phyloP scores from a whole-genome alignment of 2,329 filamentous ascomycete genomes.

The Neonectria ditissima region DNA sequence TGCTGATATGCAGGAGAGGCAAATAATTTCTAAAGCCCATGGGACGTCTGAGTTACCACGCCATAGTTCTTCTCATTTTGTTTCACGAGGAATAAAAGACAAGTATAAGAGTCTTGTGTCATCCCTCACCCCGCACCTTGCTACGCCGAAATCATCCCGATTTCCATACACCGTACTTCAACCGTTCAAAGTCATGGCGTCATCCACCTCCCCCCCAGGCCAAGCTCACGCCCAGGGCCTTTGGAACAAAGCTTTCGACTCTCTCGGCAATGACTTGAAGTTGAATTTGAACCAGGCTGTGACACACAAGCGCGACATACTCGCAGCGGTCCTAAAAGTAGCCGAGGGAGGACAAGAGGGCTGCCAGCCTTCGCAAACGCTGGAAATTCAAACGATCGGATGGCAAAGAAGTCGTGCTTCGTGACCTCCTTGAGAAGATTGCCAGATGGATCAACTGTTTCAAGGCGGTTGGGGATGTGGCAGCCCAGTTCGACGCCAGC shows the following conservation, averaged over 20 bases:
- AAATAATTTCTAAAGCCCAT: too few relatives aligned
- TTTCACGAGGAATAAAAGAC: too few relatives aligned
- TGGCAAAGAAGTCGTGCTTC: neutral
- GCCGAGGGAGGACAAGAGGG: neutral
- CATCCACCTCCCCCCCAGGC: too few relatives aligned
- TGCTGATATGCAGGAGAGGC: too few relatives aligned
- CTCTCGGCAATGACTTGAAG: neutral
- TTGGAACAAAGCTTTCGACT: neutral
- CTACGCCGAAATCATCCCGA: too few relatives aligned
- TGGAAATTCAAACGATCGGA: neutral
- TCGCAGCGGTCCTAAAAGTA: neutral
- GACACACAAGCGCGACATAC: neutral
- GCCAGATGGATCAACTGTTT: neutral
- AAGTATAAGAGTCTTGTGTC: too few relatives aligned
- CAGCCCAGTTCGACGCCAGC: neutral
- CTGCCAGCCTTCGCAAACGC: neutral
- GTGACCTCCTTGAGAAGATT: neutral
- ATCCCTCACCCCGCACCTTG: too few relatives aligned
- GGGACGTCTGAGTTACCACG: too few relatives aligned
- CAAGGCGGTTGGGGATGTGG: neutral
- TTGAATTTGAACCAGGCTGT: neutral
- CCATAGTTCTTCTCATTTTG: too few relatives aligned
- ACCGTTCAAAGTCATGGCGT: too few relatives aligned
- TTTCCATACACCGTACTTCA: too few relatives aligned
- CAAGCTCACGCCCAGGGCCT: neutral